A percentile compares a stretch with the other conserved stretches of the same genome.
These are phyloP conservation scores for Scheffersomyces titani DNA, from an alignment of 1,139 yeast genomes.

Conservation along the genomic window DNA sequence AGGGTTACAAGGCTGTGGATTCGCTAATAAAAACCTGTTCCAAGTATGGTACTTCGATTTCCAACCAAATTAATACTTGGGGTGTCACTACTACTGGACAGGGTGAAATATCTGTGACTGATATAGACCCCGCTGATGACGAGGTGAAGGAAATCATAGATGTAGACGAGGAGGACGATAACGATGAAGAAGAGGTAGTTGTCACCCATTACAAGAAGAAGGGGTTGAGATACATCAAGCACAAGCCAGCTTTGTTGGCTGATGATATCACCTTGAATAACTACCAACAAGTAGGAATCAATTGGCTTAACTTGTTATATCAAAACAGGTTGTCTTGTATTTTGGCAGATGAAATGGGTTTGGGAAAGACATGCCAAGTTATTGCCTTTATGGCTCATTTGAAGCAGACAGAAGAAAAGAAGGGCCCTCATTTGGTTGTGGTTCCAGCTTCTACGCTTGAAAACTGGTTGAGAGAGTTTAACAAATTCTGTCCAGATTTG, in stretches of 20 bases:
- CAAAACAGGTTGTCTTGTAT: slow-evolving; percentile 83
- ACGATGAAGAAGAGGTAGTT: slow-evolving; percentile 20
- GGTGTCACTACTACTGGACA: slow-evolving; percentile 73
- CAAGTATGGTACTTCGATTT: slow-evolving; percentile 68
- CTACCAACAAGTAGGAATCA: slow-evolving; percentile 93
- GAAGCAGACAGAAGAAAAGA: slow-evolving; percentile 54
- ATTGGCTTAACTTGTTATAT: slow-evolving; percentile 86
- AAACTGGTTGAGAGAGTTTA: slow-evolving; percentile 95
- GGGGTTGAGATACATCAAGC: slow-evolving; percentile 55
- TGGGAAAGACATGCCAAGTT: slow-evolving; percentile 95
- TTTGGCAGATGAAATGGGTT: slow-evolving; percentile 97
- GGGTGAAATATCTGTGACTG: slow-evolving; percentile 61
- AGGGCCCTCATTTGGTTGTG: slow-evolving; percentile 80
- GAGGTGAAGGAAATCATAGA: slow-evolving; percentile 23
- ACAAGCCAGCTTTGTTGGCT: slow-evolving; percentile 69
- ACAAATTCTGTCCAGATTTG: slow-evolving; percentile 80
- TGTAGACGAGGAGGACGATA: slow-evolving; percentile 25
- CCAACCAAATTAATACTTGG: slow-evolving; percentile 79
- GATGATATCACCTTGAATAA: slow-evolving; percentile 70
- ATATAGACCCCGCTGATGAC: slow-evolving; percentile 22
- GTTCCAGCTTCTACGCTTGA: slow-evolving; percentile 97
- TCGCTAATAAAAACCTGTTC: slow-evolving; percentile 84
- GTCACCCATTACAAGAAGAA: slow-evolving; percentile 15
- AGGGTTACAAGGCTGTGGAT: slow-evolving; percentile 93
- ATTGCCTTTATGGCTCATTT: slow-evolving; percentile 89